Evolutionary conservation across 345 rosid genomes (phyloP), one percentile per base, ranked within the genome.

Genomic region (Physaria fendleri): DNA sequence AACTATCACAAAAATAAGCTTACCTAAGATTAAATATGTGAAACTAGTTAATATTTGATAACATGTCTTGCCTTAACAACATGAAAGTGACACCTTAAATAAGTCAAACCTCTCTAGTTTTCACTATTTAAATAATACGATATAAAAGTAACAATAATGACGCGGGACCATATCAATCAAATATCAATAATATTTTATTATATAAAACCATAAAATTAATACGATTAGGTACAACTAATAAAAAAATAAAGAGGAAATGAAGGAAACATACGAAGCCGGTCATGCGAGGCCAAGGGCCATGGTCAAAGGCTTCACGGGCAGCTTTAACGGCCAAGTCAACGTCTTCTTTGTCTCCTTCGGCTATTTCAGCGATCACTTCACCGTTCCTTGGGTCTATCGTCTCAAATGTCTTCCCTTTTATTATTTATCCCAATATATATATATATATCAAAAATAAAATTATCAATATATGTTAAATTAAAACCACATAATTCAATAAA

Each of bases 241-340:
- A 34, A 41, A 23, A 52, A 33, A 13, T 2, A 5, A 30, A 0
- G 10, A 30, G 25, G 7, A 6, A 51, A 27, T 2, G 40, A 48
- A 4, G 10, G 13, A 20, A 49, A 68, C 85, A 10, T 72, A 88
- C 96, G 40, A 35, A 73, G 38, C 88, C 93, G 25, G 81, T 24
- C 68, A 79, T 56, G 49, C 91, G 83, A 13, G 87, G 83, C 91
- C 91, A 81, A 2, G 83, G 85, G 12, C 91, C 91, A 27, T 71
- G 45, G 20, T 84, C 91, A 44, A 79, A 84, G 25, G 91, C 91
- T 8, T 68, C 61, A 42, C 85, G 87, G 10, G 91, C 91, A 4
- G 83, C 87, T 16, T 71, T 64, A 23, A 84, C 91, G 2, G 91
- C 87, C 57, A 74, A 53, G 23, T 84, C 83, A 16, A 81, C 64